These are phyloP conservation scores for Vaccinium vitisidaea DNA, from an alignment of 148 eudicot genomes.

Conservation along the genomic window DNA sequence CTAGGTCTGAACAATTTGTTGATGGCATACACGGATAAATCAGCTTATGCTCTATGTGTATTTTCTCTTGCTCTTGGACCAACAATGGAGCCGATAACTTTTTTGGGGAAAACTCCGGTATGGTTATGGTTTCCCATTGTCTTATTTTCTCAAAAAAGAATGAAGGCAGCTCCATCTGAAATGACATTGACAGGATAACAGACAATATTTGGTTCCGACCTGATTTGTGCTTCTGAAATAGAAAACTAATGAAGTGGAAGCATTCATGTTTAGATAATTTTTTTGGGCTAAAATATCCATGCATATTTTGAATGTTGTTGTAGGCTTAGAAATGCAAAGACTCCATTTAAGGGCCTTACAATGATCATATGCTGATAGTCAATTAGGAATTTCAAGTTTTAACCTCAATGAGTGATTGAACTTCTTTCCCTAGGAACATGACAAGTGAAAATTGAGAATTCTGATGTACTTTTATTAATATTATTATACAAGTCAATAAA, in stretches of 20 bases:
- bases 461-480: background rate
- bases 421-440: background rate
- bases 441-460: background rate
- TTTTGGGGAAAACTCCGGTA: slow-evolving; percentile 86
- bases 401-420: background rate
- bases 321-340: background rate
- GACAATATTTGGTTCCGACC: background rate
- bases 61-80: slow-evolving; percentile 91
- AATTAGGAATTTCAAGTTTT: background rate
- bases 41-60: slow-evolving; percentile 86
- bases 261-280: background rate
- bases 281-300: background rate
- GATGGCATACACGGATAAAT: slow-evolving; percentile 89
- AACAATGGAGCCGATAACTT: slow-evolving; percentile 72
- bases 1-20: slow-evolving; percentile 82
- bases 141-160: background rate
- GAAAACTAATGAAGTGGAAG: background rate
- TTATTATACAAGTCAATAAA: background rate
- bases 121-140: slow-evolving; percentile 10
- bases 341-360: background rate
- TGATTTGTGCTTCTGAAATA: background rate
- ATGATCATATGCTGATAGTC: background rate
- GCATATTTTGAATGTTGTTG: background rate
- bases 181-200: background rate
- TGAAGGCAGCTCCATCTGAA: background rate